phyloP scores from a whole-genome alignment of 2,329 filamentous ascomycete genomes.

The Ustulina deusta region DNA sequence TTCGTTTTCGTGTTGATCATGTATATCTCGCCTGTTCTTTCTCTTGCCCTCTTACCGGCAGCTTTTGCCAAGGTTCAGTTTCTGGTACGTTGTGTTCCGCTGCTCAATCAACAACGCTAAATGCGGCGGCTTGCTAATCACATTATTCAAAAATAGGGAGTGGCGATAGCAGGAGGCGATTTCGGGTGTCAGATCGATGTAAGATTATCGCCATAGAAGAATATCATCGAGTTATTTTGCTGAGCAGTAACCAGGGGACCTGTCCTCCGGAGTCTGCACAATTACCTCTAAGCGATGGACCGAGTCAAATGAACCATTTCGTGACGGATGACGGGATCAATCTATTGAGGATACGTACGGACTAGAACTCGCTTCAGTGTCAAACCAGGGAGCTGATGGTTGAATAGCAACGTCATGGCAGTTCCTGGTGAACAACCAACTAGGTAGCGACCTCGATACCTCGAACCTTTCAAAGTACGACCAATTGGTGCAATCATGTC shows the following conservation, averaged over 20 bases:
- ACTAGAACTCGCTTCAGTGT: conserved; percentile 9
- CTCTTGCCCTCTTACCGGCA: conserved; percentile 41
- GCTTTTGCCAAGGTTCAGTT: conserved; percentile 48
- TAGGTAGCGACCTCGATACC: conserved; percentile 63
- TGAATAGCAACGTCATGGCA: conserved; percentile 66
- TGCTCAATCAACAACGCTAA: neutral
- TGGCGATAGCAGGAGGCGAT: conserved; percentile 62
- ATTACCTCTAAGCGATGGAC: conserved; percentile 55
- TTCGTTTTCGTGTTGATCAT: conserved; percentile 45
- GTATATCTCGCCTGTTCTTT: conserved; percentile 43
- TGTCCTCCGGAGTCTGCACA: conserved; percentile 54
- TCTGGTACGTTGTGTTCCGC: conserved; percentile 42
- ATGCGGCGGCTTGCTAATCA: conserved; percentile 20
- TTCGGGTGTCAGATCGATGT: conserved; percentile 62
- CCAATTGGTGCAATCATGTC: conserved; percentile 66
- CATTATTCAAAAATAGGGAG: conserved; percentile 48
- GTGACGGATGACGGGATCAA: conserved; percentile 65
- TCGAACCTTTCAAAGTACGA: conserved; percentile 65
- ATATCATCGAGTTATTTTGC: conserved; percentile 18
- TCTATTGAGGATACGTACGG: conserved; percentile 64
- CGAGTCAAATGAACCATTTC: conserved; percentile 68
- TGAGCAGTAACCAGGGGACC: conserved; percentile 50
- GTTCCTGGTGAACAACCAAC: conserved; percentile 65
- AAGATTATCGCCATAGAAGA: conserved; percentile 34
- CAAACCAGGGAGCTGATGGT: conserved; percentile 21